Evolutionary conservation across 2,329 filamentous ascomycete genomes (phyloP), one percentile per base, ranked within the genome.

Genomic region (Penicillium sp.): DNA sequence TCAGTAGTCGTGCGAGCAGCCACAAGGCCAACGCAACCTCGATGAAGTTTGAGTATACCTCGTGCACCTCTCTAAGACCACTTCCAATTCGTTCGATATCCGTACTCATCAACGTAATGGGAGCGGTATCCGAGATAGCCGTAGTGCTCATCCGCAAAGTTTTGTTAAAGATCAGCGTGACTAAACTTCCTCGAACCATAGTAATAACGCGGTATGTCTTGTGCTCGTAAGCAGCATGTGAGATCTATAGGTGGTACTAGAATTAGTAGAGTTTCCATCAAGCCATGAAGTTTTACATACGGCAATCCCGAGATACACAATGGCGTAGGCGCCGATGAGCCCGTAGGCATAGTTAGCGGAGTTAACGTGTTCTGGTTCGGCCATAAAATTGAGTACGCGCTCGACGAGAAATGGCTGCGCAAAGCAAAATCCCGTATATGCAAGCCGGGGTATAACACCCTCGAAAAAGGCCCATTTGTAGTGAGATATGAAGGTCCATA

Each of bases 91-190:
- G 54, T 32, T 74, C 72, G 6, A 77, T 66, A 45, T 76, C 74
- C 1, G 72, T 69, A 15, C 68, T 72, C 72, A 77, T 77, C 7
- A 76, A 61, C 1, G 73, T 76, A 4, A 73, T 56, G 1, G 73
- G 65, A 1, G 67, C 66, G 1, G 65, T 63, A 21, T 72, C 69
- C 15, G 70, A 66, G 22, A 66, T 58, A 1, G 60, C 53, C 0
- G 59, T 53, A 0, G 61, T 58, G 10, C 61, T 61, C 15, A 74
- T 52, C 0, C 59, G 55, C 1, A 74, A 50, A 0, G 73, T 75
- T 55, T 76, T 75, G 17, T 69, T 63, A 53, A 75, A 79, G 3
- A 80, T 71, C 24, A 78, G 51, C 0, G 71, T 69, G 6, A 72
- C 61, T 13, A 74, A 51, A 2, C 60, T 65, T n/a, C 67, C 67